Conservation (phyloP, 495 filamentous ascomycete species). For the Bombardia bombarda region DNA sequence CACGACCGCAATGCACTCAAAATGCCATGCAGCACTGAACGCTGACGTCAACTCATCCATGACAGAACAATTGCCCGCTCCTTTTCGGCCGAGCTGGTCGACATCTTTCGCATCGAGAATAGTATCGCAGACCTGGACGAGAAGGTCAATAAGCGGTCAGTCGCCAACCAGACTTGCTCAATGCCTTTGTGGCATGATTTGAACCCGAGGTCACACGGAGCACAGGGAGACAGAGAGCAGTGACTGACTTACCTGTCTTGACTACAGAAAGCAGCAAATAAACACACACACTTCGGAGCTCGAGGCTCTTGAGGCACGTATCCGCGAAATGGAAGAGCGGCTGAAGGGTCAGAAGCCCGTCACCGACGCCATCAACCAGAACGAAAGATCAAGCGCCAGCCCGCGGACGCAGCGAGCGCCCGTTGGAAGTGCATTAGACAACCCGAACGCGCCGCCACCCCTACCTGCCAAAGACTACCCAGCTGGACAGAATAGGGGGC, state of each 20-base stretch:
- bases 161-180: constrained; percentile 12
- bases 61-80: constrained; percentile 75
- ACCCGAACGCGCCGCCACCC: constrained; percentile 9
- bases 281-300: constrained; percentile 70
- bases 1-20: neutral
- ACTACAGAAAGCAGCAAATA: constrained; percentile 59
- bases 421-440: constrained; percentile 22
- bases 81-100: constrained; percentile 80
- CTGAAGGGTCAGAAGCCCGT: constrained; percentile 43
- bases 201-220: too few relatives aligned
- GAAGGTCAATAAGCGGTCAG: constrained; percentile 79
- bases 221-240: neutral
- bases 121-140: constrained; percentile 68
- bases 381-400: constrained; percentile 12
- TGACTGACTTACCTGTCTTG: constrained; percentile 3
- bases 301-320: constrained; percentile 71
- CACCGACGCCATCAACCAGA: constrained; percentile 5
- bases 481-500: constrained; percentile 1
- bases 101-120: constrained; percentile 80
- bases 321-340: constrained; percentile 77
- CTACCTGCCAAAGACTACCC: constrained; percentile 14
- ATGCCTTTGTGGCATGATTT: neutral
- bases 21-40: neutral
- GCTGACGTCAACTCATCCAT: constrained; percentile 7
- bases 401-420: constrained; percentile 25